A percentile compares a stretch with the other conserved stretches of the same genome.
Evolutionary conservation across 2,329 filamentous ascomycete genomes (phyloP).

Genomic region (Ascochyta rabiei): DNA sequence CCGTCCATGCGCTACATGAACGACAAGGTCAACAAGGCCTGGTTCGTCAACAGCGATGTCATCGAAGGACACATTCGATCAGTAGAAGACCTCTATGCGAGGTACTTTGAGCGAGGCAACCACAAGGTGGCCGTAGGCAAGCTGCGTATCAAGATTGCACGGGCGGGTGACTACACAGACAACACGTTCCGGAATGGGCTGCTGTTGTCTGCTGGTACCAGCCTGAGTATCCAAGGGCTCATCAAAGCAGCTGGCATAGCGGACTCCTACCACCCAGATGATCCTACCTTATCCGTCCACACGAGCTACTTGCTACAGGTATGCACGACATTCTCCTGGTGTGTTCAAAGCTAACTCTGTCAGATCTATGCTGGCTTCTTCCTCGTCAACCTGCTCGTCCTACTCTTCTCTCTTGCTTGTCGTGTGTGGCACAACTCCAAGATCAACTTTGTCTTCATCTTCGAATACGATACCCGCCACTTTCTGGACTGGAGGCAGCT

Average conservation of each 20-base stretch:
- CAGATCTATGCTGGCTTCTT: constrained; percentile 94
- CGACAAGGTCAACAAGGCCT: constrained; percentile 87
- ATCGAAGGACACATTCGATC: constrained; percentile 79
- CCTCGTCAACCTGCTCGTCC: constrained; percentile 77
- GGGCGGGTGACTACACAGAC: constrained; percentile 64
- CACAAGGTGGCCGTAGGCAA: constrained; percentile 90
- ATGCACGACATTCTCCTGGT: constrained; percentile 32
- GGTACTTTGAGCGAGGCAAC: constrained; percentile 93
- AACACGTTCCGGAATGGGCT: constrained; percentile 65
- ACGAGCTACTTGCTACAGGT: constrained; percentile 67
- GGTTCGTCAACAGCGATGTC: constrained; percentile 89
- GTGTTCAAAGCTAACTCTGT: constrained; percentile 48
- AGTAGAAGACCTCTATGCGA: constrained; percentile 89
- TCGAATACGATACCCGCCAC: constrained; percentile 90
- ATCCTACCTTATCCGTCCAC: constrained; percentile 33
- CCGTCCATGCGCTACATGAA: constrained; percentile 83
- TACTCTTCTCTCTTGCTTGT: constrained; percentile 85
- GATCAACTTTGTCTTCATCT: constrained; percentile 96
- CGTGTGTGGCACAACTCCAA: constrained; percentile 81
- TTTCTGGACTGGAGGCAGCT: constrained; percentile 89
- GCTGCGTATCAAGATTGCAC: constrained; percentile 72
- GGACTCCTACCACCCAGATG: constrained; percentile 22
- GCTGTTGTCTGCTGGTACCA: constrained; percentile 49
- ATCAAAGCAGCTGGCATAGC: constrained; percentile 47
- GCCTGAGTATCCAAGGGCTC: constrained; percentile 53